Evolutionary conservation across 140 eudicot genomes (phyloP).

Genomic region (Bidens hawaiensis): DNA sequence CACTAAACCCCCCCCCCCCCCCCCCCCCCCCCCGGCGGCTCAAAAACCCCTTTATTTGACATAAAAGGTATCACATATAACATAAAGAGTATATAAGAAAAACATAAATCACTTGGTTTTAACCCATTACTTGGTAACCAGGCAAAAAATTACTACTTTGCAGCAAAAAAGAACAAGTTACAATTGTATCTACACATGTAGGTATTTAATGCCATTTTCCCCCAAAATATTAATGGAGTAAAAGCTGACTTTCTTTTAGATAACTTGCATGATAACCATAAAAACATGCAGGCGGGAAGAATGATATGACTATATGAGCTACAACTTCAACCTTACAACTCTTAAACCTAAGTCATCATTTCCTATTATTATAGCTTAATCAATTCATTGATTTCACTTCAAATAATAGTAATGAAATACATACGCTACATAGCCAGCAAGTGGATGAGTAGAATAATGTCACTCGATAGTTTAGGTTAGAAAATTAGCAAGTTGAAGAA

Average conservation of each 20-base stretch:
- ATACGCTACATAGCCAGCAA: neutral
- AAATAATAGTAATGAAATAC: neutral
- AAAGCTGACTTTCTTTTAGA: neutral
- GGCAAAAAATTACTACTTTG: neutral
- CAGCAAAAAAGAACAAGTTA: neutral
- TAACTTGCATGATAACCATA: constrained; percentile 4
- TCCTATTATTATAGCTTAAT: neutral
- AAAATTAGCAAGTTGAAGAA: neutral
- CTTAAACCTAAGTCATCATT: neutral
- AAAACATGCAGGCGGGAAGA: neutral
- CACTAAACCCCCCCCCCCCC: too few relatives aligned
- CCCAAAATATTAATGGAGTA: neutral
- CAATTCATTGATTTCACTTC: neutral
- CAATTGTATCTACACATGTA: neutral
- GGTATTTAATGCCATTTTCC: neutral
- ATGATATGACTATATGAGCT: neutral
- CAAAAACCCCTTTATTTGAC: too few relatives aligned
- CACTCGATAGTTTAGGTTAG: neutral
- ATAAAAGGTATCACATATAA: neutral
- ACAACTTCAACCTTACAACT: neutral
- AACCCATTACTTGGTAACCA: neutral
- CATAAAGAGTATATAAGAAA: neutral
- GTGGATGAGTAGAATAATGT: neutral
- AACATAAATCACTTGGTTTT: neutral
- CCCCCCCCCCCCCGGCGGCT: too few relatives aligned